These are phyloP conservation scores for Coemansia sp. DNA, from an alignment of 192 early-diverging fungal genomes.

Conservation along the genomic window DNA sequence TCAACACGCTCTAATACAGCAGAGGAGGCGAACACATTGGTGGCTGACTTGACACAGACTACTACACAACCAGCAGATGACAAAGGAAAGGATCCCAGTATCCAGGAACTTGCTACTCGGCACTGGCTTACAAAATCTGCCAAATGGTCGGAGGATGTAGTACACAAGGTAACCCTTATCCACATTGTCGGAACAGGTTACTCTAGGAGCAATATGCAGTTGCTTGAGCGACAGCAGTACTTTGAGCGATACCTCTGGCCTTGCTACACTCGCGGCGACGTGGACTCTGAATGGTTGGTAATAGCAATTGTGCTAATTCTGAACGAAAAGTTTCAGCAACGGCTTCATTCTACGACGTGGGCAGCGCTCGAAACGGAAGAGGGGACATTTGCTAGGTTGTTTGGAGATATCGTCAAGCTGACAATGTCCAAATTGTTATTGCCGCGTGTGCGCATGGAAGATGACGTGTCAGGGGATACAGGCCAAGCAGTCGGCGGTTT, in stretches of 20 bases:
- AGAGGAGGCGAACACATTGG: not conserved
- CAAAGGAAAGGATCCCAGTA: not conserved
- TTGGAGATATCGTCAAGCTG: slow-evolving; percentile 22
- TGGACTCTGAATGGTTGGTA: slow-evolving; percentile 55
- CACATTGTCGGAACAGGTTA: slow-evolving; percentile 10
- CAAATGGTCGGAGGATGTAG: slow-evolving; percentile 13
- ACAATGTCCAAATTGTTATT: slow-evolving; percentile 52
- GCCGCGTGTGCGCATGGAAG: slow-evolving; percentile 54
- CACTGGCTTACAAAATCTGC: slow-evolving; percentile 16
- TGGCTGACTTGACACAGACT: not conserved
- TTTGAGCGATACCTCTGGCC: slow-evolving; percentile 76
- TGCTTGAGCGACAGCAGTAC: slow-evolving; percentile 36
- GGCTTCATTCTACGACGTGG: slow-evolving; percentile 43
- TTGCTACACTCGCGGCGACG: slow-evolving; percentile 31
- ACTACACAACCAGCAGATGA: not conserved
- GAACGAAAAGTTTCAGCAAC: slow-evolving; percentile 87
- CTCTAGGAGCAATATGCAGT: slow-evolving; percentile 10
- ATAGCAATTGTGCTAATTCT: slow-evolving; percentile 82
- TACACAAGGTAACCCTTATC: slow-evolving; percentile 1
- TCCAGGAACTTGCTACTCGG: slow-evolving; percentile 10
- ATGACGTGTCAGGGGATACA: slow-evolving; percentile 32
- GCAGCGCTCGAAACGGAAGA: slow-evolving; percentile 2
- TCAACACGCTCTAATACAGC: not conserved
- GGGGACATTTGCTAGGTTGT: slow-evolving; percentile 5
- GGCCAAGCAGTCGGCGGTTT: slow-evolving; percentile 8